A percentile compares a stretch with the other conserved stretches of the same genome.
Evolutionary conservation across 805 yeast genomes (phyloP).

Genomic region (Tetrapisispora arboricola): DNA sequence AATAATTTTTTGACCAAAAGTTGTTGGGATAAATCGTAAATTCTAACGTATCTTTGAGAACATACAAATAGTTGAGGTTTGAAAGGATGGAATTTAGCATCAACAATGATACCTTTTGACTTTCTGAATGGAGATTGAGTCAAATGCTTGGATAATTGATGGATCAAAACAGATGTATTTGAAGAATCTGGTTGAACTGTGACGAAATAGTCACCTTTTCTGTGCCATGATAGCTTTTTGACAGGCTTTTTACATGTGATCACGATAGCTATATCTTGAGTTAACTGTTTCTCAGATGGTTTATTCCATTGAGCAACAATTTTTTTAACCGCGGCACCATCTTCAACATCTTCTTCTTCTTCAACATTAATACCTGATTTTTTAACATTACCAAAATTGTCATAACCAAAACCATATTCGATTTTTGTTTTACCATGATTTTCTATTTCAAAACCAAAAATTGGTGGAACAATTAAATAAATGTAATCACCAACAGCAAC

Average conservation of each 20-base stretch:
- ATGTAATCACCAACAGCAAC: constrained; percentile 74
- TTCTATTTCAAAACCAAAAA: constrained; percentile 81
- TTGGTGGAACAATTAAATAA: constrained; percentile 76
- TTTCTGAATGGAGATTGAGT: constrained; percentile 94
- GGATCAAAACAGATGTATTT: constrained; percentile 81
- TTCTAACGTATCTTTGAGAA: constrained; percentile 83
- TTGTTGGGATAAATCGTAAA: constrained; percentile 86
- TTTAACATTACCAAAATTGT: constrained; percentile 45
- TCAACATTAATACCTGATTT: constrained; percentile 33
- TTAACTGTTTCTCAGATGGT: constrained; percentile 53
- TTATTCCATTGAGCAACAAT: constrained; percentile 75
- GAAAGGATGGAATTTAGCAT: constrained; percentile 94
- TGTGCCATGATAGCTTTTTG: constrained; percentile 86
- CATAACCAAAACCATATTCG: constrained; percentile 90
- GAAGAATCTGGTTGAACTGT: constrained; percentile 93
- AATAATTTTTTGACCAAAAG: constrained; percentile 67
- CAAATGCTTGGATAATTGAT: constrained; percentile 86
- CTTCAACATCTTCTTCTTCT: constrained; percentile 31
- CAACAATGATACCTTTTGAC: constrained; percentile 89
- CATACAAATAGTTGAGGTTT: constrained; percentile 90
- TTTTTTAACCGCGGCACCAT: constrained; percentile 30
- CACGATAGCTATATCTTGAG: constrained; percentile 62
- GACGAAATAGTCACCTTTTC: constrained; percentile 94
- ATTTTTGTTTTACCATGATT: constrained; percentile 67
- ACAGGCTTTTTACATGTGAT: constrained; percentile 57